Evolutionary conservation across 805 yeast genomes (phyloP).

Genomic region (Myxozyma mucilagina): DNA sequence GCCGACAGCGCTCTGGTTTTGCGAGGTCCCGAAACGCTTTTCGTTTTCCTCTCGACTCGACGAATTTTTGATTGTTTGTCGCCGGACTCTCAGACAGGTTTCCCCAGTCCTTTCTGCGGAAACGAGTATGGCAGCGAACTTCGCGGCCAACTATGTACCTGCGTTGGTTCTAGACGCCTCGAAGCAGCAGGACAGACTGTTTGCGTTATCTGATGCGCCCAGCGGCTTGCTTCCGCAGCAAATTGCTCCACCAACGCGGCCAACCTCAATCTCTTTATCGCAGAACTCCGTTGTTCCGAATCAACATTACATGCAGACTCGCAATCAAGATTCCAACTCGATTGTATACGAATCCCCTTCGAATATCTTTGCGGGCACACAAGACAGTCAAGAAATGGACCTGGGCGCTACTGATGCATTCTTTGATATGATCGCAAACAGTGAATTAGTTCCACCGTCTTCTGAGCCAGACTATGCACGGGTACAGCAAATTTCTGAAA

Average conservation of each 20-base stretch:
- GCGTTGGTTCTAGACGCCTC: neutral
- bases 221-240: neutral
- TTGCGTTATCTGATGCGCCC: constrained; percentile 2
- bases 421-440: constrained; percentile 3
- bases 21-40: constrained; percentile 1
- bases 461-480: constrained; percentile 12
- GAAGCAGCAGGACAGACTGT: neutral
- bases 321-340: constrained; percentile 24
- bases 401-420: neutral
- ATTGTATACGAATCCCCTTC: neutral
- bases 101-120: neutral
- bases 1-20: neutral
- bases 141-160: constrained; percentile 2
- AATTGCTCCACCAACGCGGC: neutral
- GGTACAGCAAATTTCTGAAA: constrained; percentile 13
- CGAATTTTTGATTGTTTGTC: neutral
- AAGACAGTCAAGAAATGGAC: neutral
- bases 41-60: neutral
- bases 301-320: constrained; percentile 29
- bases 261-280: neutral
- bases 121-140: constrained; percentile 10
- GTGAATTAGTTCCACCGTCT: neutral
- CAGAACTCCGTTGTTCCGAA: constrained; percentile 13
- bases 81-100: neutral
- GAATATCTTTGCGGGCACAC: neutral